These are phyloP conservation scores for Apiospora sp. DNA, from an alignment of 2,329 filamentous ascomycete genomes.

Conservation along the genomic window DNA sequence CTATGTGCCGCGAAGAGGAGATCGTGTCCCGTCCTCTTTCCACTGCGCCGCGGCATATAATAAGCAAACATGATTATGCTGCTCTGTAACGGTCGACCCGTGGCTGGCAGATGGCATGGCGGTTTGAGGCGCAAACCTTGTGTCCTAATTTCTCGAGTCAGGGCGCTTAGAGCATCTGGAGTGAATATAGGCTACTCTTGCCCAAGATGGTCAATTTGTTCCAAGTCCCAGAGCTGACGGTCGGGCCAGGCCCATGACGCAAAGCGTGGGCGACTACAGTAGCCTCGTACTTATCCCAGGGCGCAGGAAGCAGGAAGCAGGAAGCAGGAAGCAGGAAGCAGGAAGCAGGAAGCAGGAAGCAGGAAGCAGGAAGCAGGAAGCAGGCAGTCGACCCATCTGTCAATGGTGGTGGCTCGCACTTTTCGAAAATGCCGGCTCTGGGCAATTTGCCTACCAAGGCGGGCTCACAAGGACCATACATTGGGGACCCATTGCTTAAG, in stretches of 20 bases:
- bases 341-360: too few species aligned
- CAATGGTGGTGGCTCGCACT: slow-evolving; percentile 1
- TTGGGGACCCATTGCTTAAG: slow-evolving; percentile 10
- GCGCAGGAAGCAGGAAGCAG: too few species aligned
- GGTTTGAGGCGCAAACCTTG: slow-evolving; percentile 4
- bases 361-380: too few species aligned
- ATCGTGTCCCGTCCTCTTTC: neutral
- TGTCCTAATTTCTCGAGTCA: neutral
- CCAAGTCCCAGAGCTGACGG: neutral
- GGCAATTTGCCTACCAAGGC: slow-evolving; percentile 1
- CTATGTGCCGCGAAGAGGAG: neutral
- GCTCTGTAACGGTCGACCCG: slow-evolving; percentile 2
- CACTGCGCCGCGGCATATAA: neutral
- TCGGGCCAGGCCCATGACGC: slow-evolving; percentile 8
- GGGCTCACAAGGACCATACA: slow-evolving; percentile 7
- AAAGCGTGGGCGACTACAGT: slow-evolving; percentile 2
- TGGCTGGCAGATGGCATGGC: neutral
- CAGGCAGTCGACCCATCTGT: neutral
- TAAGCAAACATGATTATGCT: neutral
- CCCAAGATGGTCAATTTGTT: neutral
- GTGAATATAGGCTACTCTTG: neutral
- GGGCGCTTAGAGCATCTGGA: neutral
- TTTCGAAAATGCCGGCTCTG: slow-evolving; percentile 15
- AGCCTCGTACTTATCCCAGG: neutral
- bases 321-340: too few species aligned